Percentiles rank a stretch among this genome's conserved stretches.
These are phyloP conservation scores for Pulveroboletus sp. DNA, from an alignment of 768 basidiomycete genomes.

Conservation along the genomic window DNA sequence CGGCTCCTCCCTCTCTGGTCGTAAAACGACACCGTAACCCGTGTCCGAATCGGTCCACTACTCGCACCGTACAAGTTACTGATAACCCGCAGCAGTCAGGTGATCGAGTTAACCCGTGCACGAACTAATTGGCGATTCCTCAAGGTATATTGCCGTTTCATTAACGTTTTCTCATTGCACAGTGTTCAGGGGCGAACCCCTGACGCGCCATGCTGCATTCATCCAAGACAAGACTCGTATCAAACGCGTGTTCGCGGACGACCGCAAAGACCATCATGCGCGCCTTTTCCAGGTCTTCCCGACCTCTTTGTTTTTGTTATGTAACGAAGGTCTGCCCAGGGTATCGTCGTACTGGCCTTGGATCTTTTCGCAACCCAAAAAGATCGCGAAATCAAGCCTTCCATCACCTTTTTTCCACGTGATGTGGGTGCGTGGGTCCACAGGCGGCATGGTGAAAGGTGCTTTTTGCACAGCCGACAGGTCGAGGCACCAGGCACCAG, in stretches of 20 bases:
- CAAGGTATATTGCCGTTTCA: slow-evolving; percentile 24
- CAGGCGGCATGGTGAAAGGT: slow-evolving; percentile 6
- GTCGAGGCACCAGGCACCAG: slow-evolving; percentile 23
- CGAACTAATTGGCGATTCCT: slow-evolving; percentile 16
- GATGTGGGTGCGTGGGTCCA: slow-evolving; percentile 8
- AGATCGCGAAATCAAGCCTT: not conserved
- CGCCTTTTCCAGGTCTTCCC: not conserved
- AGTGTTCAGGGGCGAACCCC: slow-evolving; percentile 18
- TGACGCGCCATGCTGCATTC: slow-evolving; percentile 24
- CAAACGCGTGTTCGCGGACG: slow-evolving; percentile 17
- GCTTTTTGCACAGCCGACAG: slow-evolving; percentile 15
- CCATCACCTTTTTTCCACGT: not conserved
- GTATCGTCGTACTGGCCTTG: no score
- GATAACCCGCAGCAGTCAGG: no score
- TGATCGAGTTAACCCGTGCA: no score
- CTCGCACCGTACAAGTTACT: no score
- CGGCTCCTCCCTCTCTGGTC: no score
- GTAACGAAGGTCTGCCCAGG: no score
- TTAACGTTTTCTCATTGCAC: slow-evolving; percentile 18
- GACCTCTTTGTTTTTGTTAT: not conserved
- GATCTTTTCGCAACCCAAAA: not conserved
- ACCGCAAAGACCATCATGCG: slow-evolving; percentile 3
- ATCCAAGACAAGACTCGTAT: slow-evolving; percentile 13
- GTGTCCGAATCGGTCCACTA: no score
- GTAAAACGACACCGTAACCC: no score